A percentile compares a stretch with the other conserved stretches of the same genome.
phyloP scores from a whole-genome alignment of 768 basidiomycete species.

The Amanita rubescens region DNA sequence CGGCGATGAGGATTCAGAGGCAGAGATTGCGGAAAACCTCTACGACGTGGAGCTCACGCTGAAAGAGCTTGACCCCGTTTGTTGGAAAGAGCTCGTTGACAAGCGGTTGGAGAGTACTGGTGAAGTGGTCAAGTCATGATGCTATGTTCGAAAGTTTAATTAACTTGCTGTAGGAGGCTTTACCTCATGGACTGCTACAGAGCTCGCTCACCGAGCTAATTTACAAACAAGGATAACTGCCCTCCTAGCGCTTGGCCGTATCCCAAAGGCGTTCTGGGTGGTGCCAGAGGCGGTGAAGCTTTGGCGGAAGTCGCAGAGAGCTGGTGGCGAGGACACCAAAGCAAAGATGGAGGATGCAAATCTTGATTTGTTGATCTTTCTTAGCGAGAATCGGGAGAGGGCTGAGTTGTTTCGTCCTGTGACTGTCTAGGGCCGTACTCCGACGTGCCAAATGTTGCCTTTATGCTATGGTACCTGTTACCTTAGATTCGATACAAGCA shows the following conservation, averaged over 20 bases:
- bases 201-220: background rate
- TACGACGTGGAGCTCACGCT: background rate
- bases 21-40: background rate
- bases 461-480: background rate
- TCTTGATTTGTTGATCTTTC: background rate
- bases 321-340: background rate
- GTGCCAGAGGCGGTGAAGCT: background rate
- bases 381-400: no score
- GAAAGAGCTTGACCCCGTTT: background rate
- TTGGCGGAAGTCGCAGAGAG: background rate
- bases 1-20: background rate
- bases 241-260: background rate
- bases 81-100: background rate
- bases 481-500: background rate
- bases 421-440: background rate
- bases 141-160: background rate
- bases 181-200: background rate
- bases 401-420: background rate
- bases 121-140: constrained; percentile 1
- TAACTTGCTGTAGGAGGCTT: background rate
- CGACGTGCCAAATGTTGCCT: background rate
- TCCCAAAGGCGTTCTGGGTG: background rate
- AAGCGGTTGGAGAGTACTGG: background rate
- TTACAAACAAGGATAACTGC: background rate
- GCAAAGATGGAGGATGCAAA: background rate